Evolutionary conservation across 2,329 filamentous ascomycete genomes (phyloP).

Genomic region (Daldinia sp.): DNA sequence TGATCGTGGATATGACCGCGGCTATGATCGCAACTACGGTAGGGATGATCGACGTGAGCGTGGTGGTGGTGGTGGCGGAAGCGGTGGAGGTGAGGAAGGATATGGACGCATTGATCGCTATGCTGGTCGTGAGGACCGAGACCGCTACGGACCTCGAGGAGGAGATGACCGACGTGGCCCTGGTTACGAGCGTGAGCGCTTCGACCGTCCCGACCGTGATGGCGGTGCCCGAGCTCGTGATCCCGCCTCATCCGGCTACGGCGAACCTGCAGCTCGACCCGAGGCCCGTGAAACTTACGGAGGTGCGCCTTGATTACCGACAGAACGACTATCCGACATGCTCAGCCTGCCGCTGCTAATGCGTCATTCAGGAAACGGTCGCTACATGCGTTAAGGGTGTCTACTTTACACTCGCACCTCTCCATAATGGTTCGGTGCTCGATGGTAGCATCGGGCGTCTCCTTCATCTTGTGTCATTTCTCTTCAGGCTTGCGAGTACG

Average conservation of each 20-base stretch:
- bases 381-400: constrained; percentile 36
- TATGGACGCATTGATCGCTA: constrained; percentile 50
- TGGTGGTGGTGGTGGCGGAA: constrained; percentile 41
- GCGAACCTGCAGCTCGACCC: constrained; percentile 57
- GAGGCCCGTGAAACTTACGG: constrained; percentile 59
- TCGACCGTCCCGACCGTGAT: constrained; percentile 62
- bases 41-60: constrained; percentile 64
- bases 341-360: constrained; percentile 45
- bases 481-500: constrained; percentile 49
- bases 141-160: constrained; percentile 46
- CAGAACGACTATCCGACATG: constrained; percentile 36
- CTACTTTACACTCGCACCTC: constrained; percentile 24
- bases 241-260: constrained; percentile 56
- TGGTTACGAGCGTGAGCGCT: constrained; percentile 53
- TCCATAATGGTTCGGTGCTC: constrained; percentile 39
- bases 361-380: constrained; percentile 45
- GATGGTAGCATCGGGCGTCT: constrained; percentile 39
- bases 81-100: constrained; percentile 8
- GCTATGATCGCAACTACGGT: constrained; percentile 55
- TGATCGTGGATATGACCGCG: constrained; percentile 54
- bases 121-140: constrained; percentile 48
- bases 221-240: constrained; percentile 55
- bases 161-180: constrained; percentile 46
- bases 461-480: constrained; percentile 45
- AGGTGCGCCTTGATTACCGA: constrained; percentile 52